Evolutionary conservation across 2,329 filamentous ascomycete species (phyloP).

Genomic region (Cladosporium sp.): DNA sequence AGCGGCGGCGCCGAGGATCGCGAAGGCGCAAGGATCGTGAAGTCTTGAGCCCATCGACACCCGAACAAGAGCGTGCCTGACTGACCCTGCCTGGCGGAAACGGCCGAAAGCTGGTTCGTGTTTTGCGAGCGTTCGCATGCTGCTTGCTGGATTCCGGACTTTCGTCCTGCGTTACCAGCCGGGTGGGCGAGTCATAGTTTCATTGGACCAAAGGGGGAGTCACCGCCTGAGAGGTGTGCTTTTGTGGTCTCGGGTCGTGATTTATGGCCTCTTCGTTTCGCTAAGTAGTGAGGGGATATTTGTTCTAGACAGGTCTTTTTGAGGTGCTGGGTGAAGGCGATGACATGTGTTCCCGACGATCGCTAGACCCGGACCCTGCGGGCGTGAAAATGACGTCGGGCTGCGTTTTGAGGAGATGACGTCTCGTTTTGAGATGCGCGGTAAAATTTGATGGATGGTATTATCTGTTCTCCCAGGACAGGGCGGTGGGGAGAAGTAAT

Average conservation of each 20-base stretch:
- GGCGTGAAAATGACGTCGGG: background rate
- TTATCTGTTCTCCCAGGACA: background rate
- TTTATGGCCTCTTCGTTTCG: background rate
- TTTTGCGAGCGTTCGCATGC: background rate
- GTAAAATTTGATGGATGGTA: no score
- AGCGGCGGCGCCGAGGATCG: background rate
- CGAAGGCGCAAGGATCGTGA: background rate
- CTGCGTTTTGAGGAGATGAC: background rate
- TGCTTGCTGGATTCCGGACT: background rate
- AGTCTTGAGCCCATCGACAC: background rate
- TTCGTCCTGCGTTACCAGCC: background rate
- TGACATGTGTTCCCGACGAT: constrained; percentile 2
- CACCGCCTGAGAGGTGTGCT: background rate
- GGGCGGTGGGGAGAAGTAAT: background rate
- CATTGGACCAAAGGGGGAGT: background rate
- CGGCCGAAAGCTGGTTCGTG: background rate
- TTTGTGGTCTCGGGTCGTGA: background rate
- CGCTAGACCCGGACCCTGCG: constrained; percentile 7
- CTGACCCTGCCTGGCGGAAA: background rate
- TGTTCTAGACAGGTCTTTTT: constrained; percentile 9
- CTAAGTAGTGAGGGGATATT: background rate
- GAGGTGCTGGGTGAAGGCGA: background rate
- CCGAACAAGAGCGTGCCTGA: background rate
- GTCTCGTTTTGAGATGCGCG: background rate
- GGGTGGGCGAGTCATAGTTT: background rate